phyloP scores from a whole-genome alignment of 73 alveolate species.

The Strombidium stylifer region DNA sequence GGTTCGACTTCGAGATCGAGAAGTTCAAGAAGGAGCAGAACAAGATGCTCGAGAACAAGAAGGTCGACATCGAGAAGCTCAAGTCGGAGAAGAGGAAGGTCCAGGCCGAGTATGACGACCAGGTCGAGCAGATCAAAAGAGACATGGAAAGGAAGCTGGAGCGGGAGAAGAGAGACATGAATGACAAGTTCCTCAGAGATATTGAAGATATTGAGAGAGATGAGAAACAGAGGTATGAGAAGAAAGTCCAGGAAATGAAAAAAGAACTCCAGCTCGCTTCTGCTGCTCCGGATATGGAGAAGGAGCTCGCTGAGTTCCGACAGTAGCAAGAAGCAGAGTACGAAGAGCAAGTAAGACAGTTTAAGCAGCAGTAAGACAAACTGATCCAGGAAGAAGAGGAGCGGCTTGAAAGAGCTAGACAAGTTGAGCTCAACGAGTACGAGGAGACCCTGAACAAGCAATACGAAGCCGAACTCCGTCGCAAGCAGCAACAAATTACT shows the following conservation, averaged over 20 bases:
- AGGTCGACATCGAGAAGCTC: constrained; percentile 30
- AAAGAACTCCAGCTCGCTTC: neutral
- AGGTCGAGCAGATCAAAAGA: neutral
- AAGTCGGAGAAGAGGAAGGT: constrained; percentile 30
- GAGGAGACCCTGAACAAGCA: constrained; percentile 7
- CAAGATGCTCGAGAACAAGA: constrained; percentile 8
- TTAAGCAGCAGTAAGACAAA: neutral
- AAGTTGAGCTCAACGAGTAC: constrained; percentile 20
- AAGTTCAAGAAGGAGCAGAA: constrained; percentile 33
- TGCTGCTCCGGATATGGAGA: neutral
- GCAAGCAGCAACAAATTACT: constrained; percentile 8
- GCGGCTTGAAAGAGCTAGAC: neutral
- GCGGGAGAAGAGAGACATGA: constrained; percentile 1
- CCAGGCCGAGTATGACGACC: constrained; percentile 14
- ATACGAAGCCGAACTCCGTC: constrained; percentile 20
- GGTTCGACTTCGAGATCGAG: constrained; percentile 37
- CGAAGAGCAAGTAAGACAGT: constrained; percentile 9
- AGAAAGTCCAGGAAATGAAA: constrained; percentile 21
- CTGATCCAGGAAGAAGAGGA: constrained; percentile 14
- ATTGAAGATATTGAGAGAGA: constrained; percentile 33
- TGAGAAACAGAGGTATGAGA: constrained; percentile 22
- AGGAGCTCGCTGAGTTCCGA: neutral
- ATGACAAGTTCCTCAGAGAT: constrained; percentile 7
- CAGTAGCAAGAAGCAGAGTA: constrained; percentile 28
- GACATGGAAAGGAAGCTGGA: constrained; percentile 26